Base-by-base conservation (phyloP, 1,284 basidiomycete species). In the Lentinula novae-zelandiae region DNA sequence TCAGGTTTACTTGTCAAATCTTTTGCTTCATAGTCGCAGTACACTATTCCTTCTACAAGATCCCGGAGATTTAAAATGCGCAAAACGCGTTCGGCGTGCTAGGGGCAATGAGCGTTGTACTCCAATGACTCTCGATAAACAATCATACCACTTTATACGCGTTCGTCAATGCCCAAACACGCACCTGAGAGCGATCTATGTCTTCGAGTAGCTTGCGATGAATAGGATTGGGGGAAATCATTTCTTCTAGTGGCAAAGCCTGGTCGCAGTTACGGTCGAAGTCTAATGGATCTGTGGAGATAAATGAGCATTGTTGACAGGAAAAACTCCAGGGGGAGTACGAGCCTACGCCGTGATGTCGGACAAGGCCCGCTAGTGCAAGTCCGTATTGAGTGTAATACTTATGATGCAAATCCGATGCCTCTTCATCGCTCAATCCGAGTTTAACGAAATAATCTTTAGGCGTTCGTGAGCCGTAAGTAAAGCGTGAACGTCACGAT, bases 1-100 rank as follows among this genome's bases (percentile, higher is more conserved):
- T 95, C 91, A 8, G 93, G 93, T 69, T 96, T 96, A 77, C 93
- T 95, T 5, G 81, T 79, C 72, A 96, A 93, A 63, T 89, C 72
- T 13, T 82, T 78, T 42, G 83, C 68, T 7, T 78, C 74, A 66
- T 96, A 96, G 73, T 96, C 87, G 69, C 93, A 96, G 69, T 79
- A 96, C 8, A 93, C 82, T 13, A 95, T 71, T 12, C 85, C 91
- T 66, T 96, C 93, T 60, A 96, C 78, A 55, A 87, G 82, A 68
- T 93, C 89, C 17, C 85, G 81, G 12, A 96, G 73, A 53, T 84
- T 78, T 42, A 96, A 78, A 38, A 95, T 90, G 9, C 78, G 77
- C 53, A 96, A 80, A 1, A 95, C 93, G 33, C 94, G 83, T 65
- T 83, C 76, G 5, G 94, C 93, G 71, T 95, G 93, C 89, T 94